Evolutionary conservation across 176 grass and related monocot species (phyloP).

Genomic region (Oryza glumipatula): DNA sequence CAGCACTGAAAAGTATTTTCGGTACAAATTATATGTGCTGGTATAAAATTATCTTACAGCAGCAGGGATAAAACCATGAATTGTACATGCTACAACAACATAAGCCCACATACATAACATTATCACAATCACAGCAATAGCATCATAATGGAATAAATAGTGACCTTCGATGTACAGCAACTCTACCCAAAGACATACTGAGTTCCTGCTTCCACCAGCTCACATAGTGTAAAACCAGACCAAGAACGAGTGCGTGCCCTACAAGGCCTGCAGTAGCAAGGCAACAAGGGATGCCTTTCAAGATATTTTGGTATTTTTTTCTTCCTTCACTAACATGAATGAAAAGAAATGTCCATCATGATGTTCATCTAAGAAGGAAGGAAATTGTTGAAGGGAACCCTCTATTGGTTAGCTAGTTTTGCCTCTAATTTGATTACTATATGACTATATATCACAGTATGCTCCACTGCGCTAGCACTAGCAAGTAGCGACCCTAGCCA

Average conservation of each 20-base stretch:
- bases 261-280: background rate
- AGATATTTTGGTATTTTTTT: background rate
- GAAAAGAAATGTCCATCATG: background rate
- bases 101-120: background rate
- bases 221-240: background rate
- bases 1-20: slow-evolving; percentile 3
- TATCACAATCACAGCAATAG: background rate
- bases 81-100: slow-evolving; percentile 17
- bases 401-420: slow-evolving; percentile 7
- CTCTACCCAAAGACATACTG: slow-evolving; percentile 21
- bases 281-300: background rate
- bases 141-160: background rate
- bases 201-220: background rate
- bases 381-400: slow-evolving; percentile 15
- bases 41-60: background rate
- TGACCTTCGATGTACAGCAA: slow-evolving; percentile 28
- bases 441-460: background rate
- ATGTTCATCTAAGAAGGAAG: background rate
- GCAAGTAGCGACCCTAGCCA: background rate
- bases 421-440: background rate
- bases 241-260: background rate
- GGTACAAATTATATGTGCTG: background rate
- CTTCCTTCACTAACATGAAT: background rate
- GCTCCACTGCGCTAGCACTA: background rate
- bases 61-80: background rate